Percentiles rank a stretch among this genome's conserved stretches.
Evolutionary conservation across 805 yeast genomes (phyloP).

Genomic region (Starmerella vitae): DNA sequence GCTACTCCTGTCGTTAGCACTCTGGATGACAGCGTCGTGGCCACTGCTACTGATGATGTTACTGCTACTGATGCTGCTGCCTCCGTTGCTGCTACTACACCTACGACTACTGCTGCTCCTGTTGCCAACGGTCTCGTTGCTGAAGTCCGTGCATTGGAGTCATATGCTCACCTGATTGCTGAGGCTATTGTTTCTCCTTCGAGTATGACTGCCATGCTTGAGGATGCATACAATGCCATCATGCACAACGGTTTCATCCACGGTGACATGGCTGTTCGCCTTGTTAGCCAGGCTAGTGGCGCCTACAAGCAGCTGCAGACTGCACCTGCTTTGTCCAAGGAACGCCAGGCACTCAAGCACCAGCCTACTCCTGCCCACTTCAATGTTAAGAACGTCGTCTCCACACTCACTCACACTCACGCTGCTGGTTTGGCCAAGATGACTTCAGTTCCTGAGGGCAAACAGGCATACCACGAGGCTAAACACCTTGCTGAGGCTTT

Average conservation of each 20-base stretch:
- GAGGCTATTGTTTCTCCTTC: conserved; percentile 16
- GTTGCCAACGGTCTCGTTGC: conserved; percentile 1
- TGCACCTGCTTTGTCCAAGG: conserved; percentile 12
- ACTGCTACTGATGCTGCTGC: conserved; percentile 3
- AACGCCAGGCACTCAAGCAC: conserved; percentile 7
- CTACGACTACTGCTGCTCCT: conserved; percentile 1
- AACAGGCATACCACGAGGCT: conserved; percentile 2
- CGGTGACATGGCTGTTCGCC: conserved; percentile 7
- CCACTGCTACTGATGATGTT: conserved; percentile 2
- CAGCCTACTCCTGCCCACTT: conserved; percentile 13
- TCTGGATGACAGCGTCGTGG: background rate
- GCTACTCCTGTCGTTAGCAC: background rate
- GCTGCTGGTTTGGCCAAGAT: conserved; percentile 9
- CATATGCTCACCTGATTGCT: conserved; percentile 15
- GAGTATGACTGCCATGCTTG: conserved; percentile 10
- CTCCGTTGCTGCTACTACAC: background rate
- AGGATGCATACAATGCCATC: conserved; percentile 10
- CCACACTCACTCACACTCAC: conserved; percentile 1
- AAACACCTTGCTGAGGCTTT: conserved; percentile 8
- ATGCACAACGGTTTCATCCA: conserved; percentile 14
- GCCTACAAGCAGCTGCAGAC: conserved; percentile 11
- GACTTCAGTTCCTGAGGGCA: conserved; percentile 10
- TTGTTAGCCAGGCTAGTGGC: conserved; percentile 9
- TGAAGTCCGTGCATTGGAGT: conserved; percentile 1
- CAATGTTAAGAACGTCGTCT: conserved; percentile 5